A percentile compares a stretch with the other conserved stretches of the same genome.
These are phyloP conservation scores for Phialocephala subalpina DNA, from an alignment of 2,329 filamentous ascomycete genomes.

Conservation along the genomic window DNA sequence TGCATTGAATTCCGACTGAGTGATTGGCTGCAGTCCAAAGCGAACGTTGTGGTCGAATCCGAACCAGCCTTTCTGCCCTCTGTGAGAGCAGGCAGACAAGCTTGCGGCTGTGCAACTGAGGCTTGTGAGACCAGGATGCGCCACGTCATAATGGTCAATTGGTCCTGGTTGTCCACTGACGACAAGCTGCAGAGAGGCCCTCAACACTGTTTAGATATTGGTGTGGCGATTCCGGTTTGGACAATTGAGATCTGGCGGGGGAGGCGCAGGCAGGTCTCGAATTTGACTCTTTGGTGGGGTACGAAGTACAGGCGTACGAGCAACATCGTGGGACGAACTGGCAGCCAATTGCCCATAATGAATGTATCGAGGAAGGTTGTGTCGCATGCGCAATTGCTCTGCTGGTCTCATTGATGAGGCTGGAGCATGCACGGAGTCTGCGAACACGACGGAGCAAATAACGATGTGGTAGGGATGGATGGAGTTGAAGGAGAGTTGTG, in stretches of 20 bases:
- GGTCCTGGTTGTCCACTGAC: neutral
- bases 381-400: neutral
- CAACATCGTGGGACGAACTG: neutral
- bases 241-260: neutral
- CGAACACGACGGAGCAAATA: neutral
- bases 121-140: neutral
- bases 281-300: neutral
- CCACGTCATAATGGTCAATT: neutral
- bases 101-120: neutral
- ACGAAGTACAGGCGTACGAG: neutral
- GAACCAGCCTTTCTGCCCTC: neutral
- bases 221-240: neutral
- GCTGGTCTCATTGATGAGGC: neutral
- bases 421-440: neutral
- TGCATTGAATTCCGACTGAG: neutral
- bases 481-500: too few relatives aligned
- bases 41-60: neutral
- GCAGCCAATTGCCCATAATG: neutral
- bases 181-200: neutral
- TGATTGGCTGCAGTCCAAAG: neutral
- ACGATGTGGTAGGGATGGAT: too few relatives aligned
- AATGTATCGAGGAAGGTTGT: neutral
- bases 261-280: neutral
- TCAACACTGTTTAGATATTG: neutral
- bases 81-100: conserved; percentile 5